Base-by-base conservation (phyloP, 2,329 filamentous ascomycete species). In the Parascedosporium putredinis region DNA sequence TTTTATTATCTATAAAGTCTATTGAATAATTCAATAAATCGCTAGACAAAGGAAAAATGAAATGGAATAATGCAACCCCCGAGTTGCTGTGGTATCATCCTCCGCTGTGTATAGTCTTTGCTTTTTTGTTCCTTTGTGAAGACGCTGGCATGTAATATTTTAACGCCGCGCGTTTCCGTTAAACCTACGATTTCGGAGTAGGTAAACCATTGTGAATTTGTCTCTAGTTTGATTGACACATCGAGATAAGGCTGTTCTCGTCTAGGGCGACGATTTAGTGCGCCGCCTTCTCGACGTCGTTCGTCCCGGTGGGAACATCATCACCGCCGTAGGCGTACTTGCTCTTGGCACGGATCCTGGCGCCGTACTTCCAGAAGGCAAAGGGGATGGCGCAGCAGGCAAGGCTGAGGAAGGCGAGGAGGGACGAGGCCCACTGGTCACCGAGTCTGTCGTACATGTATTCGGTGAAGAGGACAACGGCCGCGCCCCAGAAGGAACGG, bases 371-470 rank as follows among this genome's bases (percentile, higher is more conserved):
- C 72, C 84, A 95, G 67, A 95, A 95, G 23, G 87, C 64, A 62
- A 83, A 95, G 0, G 88, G 88, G 56, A 94, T 94, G 0, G 73
- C 78, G 62, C 88, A 94, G 68, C 88, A 94, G 0, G 78, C 83
- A 5, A 94, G 68, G 14, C 76, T 79, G 56, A 94, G 73, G 57
- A 90, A 90, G 0, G 77, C 86, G 7, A 93, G 67, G 8, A 93
- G 71, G 0, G 76, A 75, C 46, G 79, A 81, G 0, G 87, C 87
- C 86, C 87, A 91, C 62, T 88, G 80, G 64, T 88, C 74, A 7
- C 81, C 81, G 12, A 91, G 71, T 2, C 81, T 74, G 45, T 74
- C 64, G 64, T 88, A 89, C 86, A 93, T 91, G 64, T 91, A 86
- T 55, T 76, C 73, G 0, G 87, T 91, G 66, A 93, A 93, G 1